Evolutionary conservation across 1,284 basidiomycete genomes (phyloP).

Genomic region (Cutaneotrichosporon spelunceum): DNA sequence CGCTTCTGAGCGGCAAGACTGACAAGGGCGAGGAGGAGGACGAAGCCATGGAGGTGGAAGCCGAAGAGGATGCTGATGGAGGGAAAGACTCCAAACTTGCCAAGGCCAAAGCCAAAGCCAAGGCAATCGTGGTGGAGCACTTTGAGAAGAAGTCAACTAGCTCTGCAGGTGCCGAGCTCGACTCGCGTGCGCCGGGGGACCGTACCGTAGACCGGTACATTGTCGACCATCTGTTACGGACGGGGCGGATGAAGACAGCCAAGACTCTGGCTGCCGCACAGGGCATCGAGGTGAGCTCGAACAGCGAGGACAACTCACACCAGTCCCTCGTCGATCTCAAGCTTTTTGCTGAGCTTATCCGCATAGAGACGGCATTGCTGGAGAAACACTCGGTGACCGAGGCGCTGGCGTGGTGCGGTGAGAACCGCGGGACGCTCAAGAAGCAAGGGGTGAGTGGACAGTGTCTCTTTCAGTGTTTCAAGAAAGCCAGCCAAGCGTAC

Average conservation of each 20-base stretch:
- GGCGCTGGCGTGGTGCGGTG: conserved; percentile 91
- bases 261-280: conserved; percentile 35
- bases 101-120: conserved; percentile 4
- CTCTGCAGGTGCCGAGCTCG: neutral
- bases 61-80: neutral
- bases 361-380: conserved; percentile 75
- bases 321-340: conserved; percentile 85
- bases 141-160: conserved; percentile 11
- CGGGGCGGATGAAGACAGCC: conserved; percentile 44
- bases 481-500: no score
- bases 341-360: conserved; percentile 79
- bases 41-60: neutral
- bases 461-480: no score
- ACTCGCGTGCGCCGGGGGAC: conserved; percentile 18
- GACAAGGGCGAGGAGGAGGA: conserved; percentile 6
- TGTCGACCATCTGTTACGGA: conserved; percentile 81
- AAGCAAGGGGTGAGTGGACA: conserved; percentile 71
- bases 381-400: conserved; percentile 72
- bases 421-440: conserved; percentile 86
- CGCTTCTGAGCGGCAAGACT: conserved; percentile 9
- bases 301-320: conserved; percentile 1
- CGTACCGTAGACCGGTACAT: conserved; percentile 75
- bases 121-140: conserved; percentile 10
- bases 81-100: neutral
- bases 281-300: conserved; percentile 41